phyloP scores from a whole-genome alignment of 805 yeast species.

The Kazachstania taianensis region DNA sequence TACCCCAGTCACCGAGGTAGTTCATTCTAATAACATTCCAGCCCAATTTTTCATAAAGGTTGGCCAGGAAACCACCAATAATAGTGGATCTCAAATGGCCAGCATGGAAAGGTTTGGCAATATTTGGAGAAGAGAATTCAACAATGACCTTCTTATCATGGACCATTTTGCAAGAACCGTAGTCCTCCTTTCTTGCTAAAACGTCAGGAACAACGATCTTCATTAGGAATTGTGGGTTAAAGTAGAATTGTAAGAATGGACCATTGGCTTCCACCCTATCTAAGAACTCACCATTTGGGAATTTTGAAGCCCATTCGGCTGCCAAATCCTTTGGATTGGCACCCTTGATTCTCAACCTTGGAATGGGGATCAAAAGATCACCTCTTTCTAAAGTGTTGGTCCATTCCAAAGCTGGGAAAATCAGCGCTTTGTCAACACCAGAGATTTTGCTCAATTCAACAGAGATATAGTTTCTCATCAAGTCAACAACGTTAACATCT shows the following conservation, averaged over 20 bases:
- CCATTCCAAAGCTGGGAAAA: constrained; percentile 81
- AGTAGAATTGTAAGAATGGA: constrained; percentile 81
- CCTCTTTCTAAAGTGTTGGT: constrained; percentile 81
- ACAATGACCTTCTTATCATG: constrained; percentile 58
- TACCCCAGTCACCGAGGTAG: constrained; percentile 98
- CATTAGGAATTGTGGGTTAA: constrained; percentile 54
- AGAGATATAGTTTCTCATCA: constrained; percentile 82
- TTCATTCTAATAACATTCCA: constrained; percentile 85
- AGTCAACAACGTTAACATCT: constrained; percentile 69
- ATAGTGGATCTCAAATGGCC: constrained; percentile 96
- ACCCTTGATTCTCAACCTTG: constrained; percentile 80
- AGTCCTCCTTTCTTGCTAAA: constrained; percentile 45
- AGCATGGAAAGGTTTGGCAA: constrained; percentile 98
- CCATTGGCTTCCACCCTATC: constrained; percentile 72
- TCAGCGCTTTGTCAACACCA: constrained; percentile 56
- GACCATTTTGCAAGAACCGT: constrained; percentile 71
- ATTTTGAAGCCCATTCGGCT: constrained; percentile 62
- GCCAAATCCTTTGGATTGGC: constrained; percentile 66
- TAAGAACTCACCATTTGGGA: constrained; percentile 62
- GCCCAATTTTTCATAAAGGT: constrained; percentile 80
- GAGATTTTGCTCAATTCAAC: constrained; percentile 64
- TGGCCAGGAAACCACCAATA: constrained; percentile 89
- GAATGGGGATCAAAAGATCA: constrained; percentile 83
- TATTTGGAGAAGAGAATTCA: constrained; percentile 94
- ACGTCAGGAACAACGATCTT: constrained; percentile 61